These are phyloP conservation scores for Cyphellophora europaea DNA, from an alignment of 2,329 filamentous ascomycete species.

Conservation along the genomic window DNA sequence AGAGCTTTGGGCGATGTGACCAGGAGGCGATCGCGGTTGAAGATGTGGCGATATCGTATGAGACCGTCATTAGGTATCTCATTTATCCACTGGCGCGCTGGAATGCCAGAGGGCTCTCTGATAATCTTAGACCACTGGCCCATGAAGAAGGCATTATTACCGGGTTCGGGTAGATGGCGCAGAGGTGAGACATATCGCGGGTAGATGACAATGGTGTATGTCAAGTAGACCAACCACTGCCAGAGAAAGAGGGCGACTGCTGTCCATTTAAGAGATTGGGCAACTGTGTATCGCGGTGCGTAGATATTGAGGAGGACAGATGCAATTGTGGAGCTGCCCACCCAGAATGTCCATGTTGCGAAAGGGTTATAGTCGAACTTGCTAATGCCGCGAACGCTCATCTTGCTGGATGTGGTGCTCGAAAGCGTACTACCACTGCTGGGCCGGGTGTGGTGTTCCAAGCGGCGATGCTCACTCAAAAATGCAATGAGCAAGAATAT, in stretches of 20 bases:
- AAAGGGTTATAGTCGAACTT: slow-evolving; percentile 1
- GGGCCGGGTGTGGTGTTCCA: too few relatives aligned
- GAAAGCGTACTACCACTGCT: too few relatives aligned
- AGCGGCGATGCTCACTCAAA: too few relatives aligned
- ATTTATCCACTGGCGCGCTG: slow-evolving; percentile 41
- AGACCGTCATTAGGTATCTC: slow-evolving; percentile 58
- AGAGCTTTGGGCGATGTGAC: slow-evolving; percentile 53
- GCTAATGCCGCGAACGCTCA: background rate
- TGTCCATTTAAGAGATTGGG: slow-evolving; percentile 21
- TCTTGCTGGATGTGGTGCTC: too few relatives aligned
- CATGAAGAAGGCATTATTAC: slow-evolving; percentile 34
- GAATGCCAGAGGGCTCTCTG: slow-evolving; percentile 29
- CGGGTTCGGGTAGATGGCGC: slow-evolving; percentile 45
- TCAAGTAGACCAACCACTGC: slow-evolving; percentile 16
- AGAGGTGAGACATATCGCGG: slow-evolving; percentile 50
- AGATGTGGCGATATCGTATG: slow-evolving; percentile 55
- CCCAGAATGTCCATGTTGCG: slow-evolving; percentile 11
- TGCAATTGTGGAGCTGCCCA: slow-evolving; percentile 7
- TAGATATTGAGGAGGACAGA: slow-evolving; percentile 13
- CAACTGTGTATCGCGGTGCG: slow-evolving; percentile 22
- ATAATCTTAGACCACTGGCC: slow-evolving; percentile 33
- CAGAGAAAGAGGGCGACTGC: slow-evolving; percentile 17
- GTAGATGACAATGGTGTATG: slow-evolving; percentile 41
- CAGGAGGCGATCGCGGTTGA: slow-evolving; percentile 54
- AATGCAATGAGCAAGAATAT: too few relatives aligned